Evolutionary conservation across 148 eudicot genomes (phyloP).

Genomic region (Vaccinium corymbosum): DNA sequence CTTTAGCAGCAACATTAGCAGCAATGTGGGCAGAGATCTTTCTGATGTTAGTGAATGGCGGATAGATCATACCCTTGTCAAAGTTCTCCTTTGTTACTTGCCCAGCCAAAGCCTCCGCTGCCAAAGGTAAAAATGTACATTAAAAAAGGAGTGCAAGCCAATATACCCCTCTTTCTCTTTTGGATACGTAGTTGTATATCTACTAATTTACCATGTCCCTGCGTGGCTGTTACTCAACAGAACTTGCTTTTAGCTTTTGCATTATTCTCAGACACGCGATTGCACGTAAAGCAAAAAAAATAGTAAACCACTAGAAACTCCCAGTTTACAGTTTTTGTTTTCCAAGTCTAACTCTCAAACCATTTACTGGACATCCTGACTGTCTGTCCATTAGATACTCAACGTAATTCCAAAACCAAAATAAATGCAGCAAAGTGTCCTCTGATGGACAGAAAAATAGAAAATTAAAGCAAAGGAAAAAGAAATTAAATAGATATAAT

Average conservation of each 20-base stretch:
- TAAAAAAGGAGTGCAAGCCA: neutral
- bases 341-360: neutral
- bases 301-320: neutral
- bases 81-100: conserved; percentile 73
- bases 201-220: neutral
- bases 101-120: conserved; percentile 92
- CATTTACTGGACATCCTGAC: neutral
- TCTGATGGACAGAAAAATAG: neutral
- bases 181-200: neutral
- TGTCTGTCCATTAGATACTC: neutral
- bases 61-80: conserved; percentile 76
- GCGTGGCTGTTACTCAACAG: neutral
- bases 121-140: neutral
- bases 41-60: conserved; percentile 71
- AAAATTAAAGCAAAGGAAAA: neutral
- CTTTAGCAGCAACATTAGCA: conserved; percentile 89
- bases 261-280: neutral
- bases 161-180: neutral
- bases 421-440: neutral
- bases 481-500: neutral
- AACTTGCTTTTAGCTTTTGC: neutral
- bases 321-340: neutral
- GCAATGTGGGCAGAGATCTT: conserved; percentile 86
- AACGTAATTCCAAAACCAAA: neutral
- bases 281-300: neutral